Evolutionary conservation across 2,329 filamentous ascomycete genomes (phyloP).

Genomic region (Sporothrix sp.): DNA sequence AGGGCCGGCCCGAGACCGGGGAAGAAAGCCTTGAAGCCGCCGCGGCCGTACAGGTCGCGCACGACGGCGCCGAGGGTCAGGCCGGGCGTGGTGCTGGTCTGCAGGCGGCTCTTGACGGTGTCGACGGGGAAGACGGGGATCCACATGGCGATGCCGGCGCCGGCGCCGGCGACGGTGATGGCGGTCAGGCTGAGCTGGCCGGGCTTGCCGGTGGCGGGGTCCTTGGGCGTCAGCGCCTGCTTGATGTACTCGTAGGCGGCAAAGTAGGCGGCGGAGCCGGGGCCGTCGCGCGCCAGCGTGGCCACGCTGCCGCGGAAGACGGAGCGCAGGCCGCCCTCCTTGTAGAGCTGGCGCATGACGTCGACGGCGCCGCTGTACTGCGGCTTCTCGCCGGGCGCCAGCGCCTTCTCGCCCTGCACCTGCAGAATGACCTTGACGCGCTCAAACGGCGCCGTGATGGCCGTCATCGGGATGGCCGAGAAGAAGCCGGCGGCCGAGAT

Average conservation of each 20-base stretch:
- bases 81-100: slow-evolving; percentile 72
- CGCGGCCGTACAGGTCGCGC: slow-evolving; percentile 68
- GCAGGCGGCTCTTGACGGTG: slow-evolving; percentile 87
- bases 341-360: slow-evolving; percentile 88
- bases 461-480: slow-evolving; percentile 92
- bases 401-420: slow-evolving; percentile 83
- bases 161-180: slow-evolving; percentile 77
- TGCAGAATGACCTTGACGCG: slow-evolving; percentile 97
- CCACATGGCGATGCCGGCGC: slow-evolving; percentile 96
- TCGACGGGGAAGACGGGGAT: slow-evolving; percentile 97
- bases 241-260: slow-evolving; percentile 96
- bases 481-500: slow-evolving; percentile 92
- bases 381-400: slow-evolving; percentile 82
- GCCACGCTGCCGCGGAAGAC: slow-evolving; percentile 88
- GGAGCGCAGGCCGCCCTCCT: slow-evolving; percentile 77
- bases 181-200: slow-evolving; percentile 74
- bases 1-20: slow-evolving; percentile 90
- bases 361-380: slow-evolving; percentile 81
- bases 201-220: slow-evolving; percentile 60
- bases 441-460: slow-evolving; percentile 98
- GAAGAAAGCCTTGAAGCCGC: slow-evolving; percentile 89
- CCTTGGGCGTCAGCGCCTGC: slow-evolving; percentile 71
- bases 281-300: slow-evolving; percentile 87
- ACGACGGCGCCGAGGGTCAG: slow-evolving; percentile 74
- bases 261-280: slow-evolving; percentile 90